Evolutionary conservation across 495 filamentous ascomycete species (phyloP), one percentile per base, ranked within the genome.

Genomic region (Penicillium canescens): DNA sequence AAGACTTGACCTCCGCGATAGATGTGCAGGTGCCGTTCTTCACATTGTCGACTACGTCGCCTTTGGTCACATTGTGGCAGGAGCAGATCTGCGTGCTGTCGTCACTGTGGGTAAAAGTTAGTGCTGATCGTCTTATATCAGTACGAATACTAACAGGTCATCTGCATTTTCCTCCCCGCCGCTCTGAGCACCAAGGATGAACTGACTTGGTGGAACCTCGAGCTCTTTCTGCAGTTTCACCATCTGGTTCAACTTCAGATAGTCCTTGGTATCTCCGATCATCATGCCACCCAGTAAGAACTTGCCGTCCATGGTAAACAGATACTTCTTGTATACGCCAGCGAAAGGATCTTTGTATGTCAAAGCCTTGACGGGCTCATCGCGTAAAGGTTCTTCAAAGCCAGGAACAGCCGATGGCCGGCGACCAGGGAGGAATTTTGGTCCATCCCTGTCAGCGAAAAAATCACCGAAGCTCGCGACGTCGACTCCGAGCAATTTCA

Each of bases 381-480:
- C 38, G 76, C 67, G 8, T 47, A 62, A 52, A 63, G 43, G 44
- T 72, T 73, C 45, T 52, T 63, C 18, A 13, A 50, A 53, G 7
- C 43, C 51, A 16, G 54, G 26, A 48, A 61, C 50, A 37, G 48
- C 48, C 47, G 61, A 61, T 39, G 70, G 72, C 49, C 70, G 75
- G 23, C 74, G 78, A 3, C 78, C 79, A 0, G 91, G 90, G 21
- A 91, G 68, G 36, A 86, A 81, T 53, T 86, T 90, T 0, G 91
- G 91, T 0, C 91, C 91, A 65, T 96, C 86, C 52, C 91, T 78
- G 56, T 98, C 93, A 3, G 93, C 93, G 56, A 98, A 98, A 76
- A 94, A 98, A 64, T 98, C 93, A 1, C 93, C 93, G 63, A 96
- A 98, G 61, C 89, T 93, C 28, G 93, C 93, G 2, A 98, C 93